Conservation (phyloP, 129 eudicot species). For the Flaveria trinervia region DNA sequence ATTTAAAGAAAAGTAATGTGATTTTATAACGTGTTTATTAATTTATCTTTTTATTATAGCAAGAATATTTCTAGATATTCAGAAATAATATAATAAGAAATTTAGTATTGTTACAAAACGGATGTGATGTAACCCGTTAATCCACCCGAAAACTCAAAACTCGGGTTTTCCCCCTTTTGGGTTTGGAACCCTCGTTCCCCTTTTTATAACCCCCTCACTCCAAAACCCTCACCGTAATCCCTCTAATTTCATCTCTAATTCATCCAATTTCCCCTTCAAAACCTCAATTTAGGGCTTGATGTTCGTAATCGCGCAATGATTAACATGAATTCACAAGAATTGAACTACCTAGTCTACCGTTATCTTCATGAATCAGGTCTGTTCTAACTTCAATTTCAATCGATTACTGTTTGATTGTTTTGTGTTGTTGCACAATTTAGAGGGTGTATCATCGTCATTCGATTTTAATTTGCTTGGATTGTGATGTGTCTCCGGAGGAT, state of each 20-base stretch:
- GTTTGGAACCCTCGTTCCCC: slow-evolving; percentile 17
- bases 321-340: slow-evolving; percentile 51
- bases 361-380: slow-evolving; percentile 93
- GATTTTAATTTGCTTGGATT: slow-evolving; percentile 1
- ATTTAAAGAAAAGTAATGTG: no score
- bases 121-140: not conserved
- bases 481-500: not conserved
- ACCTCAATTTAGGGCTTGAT: slow-evolving; percentile 30
- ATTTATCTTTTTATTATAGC: no score
- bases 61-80: no score
- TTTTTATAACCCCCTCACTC: slow-evolving; percentile 30
- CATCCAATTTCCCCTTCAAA: not conserved
- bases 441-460: not conserved
- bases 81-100: no score
- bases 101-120: not conserved
- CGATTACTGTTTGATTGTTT: not conserved
- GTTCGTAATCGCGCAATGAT: slow-evolving; percentile 32
- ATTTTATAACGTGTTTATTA: no score
- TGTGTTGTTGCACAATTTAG: not conserved
- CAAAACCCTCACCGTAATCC: slow-evolving; percentile 26
- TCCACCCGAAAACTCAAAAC: slow-evolving; percentile 21
- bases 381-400: not conserved
- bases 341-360: slow-evolving; percentile 83
- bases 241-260: not conserved
- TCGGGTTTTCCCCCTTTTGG: slow-evolving; percentile 22